phyloP scores from a whole-genome alignment of 2,329 filamentous ascomycete genomes.

The Colletotrichum destructivum region DNA sequence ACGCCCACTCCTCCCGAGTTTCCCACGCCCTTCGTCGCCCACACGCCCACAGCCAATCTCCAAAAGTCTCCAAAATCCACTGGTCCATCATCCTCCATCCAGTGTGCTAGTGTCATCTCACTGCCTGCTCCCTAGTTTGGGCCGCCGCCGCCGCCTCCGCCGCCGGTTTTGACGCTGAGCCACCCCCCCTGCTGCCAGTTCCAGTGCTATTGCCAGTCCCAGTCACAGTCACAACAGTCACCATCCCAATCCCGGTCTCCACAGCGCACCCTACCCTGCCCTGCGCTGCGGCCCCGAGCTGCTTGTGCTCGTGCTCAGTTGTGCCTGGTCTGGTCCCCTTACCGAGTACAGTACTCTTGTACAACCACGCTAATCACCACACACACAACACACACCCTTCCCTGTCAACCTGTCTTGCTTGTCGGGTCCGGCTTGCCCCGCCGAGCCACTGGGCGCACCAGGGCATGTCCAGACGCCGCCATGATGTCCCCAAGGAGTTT shows the following conservation, averaged over 20 bases:
- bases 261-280: constrained; percentile 2
- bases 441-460: constrained; percentile 41
- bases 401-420: constrained; percentile 42
- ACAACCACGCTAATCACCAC: no score
- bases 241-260: background rate
- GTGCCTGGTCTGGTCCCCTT: constrained; percentile 40
- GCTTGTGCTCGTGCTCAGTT: constrained; percentile 27
- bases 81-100: constrained; percentile 9
- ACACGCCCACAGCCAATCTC: constrained; percentile 1
- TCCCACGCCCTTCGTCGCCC: background rate
- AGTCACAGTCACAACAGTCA: background rate
- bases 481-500: constrained; percentile 46
- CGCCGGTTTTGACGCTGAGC: background rate
- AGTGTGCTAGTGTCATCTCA: constrained; percentile 9
- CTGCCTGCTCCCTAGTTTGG: constrained; percentile 27
- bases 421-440: constrained; percentile 43
- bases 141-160: constrained; percentile 18
- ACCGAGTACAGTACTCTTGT: no score
- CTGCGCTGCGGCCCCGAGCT: constrained; percentile 28
- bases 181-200: constrained; percentile 14
- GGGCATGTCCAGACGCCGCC: constrained; percentile 42
- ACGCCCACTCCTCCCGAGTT: background rate
- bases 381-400: constrained; percentile 16
- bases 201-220: constrained; percentile 11
- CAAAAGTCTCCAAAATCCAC: constrained; percentile 14